phyloP scores from a whole-genome alignment of 257 asterid genomes.

The Fraxinus anomala region DNA sequence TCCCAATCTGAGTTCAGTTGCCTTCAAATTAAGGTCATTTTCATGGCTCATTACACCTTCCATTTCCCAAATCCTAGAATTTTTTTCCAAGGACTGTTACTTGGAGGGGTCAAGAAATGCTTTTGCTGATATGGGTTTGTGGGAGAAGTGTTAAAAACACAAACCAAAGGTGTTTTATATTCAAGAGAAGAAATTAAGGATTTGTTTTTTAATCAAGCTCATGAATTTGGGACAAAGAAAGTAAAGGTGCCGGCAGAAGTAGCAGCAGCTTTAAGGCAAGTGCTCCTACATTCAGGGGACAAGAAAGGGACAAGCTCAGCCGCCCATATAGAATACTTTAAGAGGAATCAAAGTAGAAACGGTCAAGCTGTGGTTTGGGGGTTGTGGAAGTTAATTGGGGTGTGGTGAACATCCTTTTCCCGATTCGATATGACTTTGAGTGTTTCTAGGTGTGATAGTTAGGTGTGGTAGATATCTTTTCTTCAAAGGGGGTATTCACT shows the following conservation, averaged over 20 bases:
- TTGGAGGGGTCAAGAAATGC: neutral
- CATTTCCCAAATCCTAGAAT: constrained; percentile 22
- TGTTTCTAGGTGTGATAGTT: neutral
- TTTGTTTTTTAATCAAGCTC: constrained; percentile 19
- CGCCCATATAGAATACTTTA: constrained; percentile 45
- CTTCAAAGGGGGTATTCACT: too few species aligned
- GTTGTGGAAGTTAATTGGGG: neutral
- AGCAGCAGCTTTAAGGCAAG: constrained; percentile 44
- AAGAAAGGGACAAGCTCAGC: constrained; percentile 47
- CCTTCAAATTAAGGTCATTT: constrained; percentile 47
- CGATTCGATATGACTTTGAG: neutral
- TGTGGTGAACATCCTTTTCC: neutral
- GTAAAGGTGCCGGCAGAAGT: constrained; percentile 45
- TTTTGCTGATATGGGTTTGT: neutral
- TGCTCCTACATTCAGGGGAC: constrained; percentile 50
- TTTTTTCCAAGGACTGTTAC: neutral
- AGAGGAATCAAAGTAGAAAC: constrained; percentile 4
- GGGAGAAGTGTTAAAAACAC: neutral
- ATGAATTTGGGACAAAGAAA: constrained; percentile 50
- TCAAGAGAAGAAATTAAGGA: neutral
- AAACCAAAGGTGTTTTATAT: neutral
- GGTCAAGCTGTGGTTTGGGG: constrained; percentile 45
- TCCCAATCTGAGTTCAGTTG: constrained; percentile 56
- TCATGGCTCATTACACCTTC: constrained; percentile 30
- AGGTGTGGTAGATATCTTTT: too few species aligned